These are phyloP conservation scores for Ogataea naganishii DNA, from an alignment of 805 yeast species.

Conservation along the genomic window DNA sequence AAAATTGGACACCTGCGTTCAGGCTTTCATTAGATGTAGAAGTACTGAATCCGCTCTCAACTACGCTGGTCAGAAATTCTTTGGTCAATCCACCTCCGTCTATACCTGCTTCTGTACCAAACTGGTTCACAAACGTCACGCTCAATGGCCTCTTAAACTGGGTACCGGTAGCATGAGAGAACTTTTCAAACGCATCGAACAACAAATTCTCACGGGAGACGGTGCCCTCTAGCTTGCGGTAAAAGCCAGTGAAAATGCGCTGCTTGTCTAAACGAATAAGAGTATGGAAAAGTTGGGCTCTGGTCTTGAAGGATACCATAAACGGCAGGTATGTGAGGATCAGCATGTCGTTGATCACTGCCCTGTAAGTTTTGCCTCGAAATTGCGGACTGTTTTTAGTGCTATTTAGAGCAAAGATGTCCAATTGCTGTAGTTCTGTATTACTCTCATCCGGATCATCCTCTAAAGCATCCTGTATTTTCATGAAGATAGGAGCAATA, in stretches of 20 bases:
- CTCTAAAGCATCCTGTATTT: constrained; percentile 11
- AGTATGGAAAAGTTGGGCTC: constrained; percentile 66
- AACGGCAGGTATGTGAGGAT: constrained; percentile 64
- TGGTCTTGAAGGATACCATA: constrained; percentile 62
- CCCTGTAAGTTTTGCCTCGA: constrained; percentile 9
- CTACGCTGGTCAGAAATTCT: constrained; percentile 72
- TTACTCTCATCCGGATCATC: constrained; percentile 2
- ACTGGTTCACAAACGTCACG: constrained; percentile 62
- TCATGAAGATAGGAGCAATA: constrained; percentile 12
- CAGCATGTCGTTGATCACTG: constrained; percentile 10
- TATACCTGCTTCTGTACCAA: constrained; percentile 82
- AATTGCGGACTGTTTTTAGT: too few relatives aligned
- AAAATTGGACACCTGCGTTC: constrained; percentile 22
- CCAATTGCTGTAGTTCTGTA: constrained; percentile 5
- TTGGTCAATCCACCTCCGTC: constrained; percentile 97
- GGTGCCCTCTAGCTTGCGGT: constrained; percentile 31
- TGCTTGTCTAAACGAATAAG: constrained; percentile 47
- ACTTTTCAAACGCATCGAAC: constrained; percentile 63
- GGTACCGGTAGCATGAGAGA: constrained; percentile 39
- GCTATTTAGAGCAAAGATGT: too few relatives aligned
- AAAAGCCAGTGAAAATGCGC: constrained; percentile 14
- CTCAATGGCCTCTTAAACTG: constrained; percentile 50
- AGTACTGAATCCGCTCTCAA: constrained; percentile 57
- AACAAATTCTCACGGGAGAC: constrained; percentile 65
- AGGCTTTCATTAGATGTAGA: constrained; percentile 13